Conservation (phyloP, 2,329 filamentous ascomycete species). For the Fonsecaea monophora region DNA sequence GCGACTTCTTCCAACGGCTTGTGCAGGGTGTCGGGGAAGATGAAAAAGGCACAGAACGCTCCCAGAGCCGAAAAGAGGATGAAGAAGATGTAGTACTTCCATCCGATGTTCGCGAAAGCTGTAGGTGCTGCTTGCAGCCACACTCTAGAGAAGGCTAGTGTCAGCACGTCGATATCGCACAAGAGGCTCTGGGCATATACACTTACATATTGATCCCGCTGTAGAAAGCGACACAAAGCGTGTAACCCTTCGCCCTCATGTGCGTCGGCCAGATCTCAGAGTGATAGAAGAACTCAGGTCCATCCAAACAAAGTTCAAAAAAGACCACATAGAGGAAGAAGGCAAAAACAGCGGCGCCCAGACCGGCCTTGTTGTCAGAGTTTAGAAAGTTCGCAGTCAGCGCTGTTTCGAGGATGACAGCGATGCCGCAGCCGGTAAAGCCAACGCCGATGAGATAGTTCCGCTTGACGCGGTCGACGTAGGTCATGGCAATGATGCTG, state of each 20-base stretch:
- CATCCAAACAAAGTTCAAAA: constrained; percentile 33
- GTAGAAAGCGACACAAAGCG: constrained; percentile 30
- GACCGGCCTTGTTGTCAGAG: constrained; percentile 19
- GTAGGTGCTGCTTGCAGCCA: constrained; percentile 36
- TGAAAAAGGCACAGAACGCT: background rate
- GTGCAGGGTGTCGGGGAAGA: constrained; percentile 12
- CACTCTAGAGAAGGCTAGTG: background rate
- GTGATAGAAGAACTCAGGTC: constrained; percentile 34
- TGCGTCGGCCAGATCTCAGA: constrained; percentile 39
- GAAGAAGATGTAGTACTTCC: constrained; percentile 23
- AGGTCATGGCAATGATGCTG: constrained; percentile 7
- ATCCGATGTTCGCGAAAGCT: constrained; percentile 35
- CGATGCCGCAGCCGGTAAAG: constrained; percentile 9
- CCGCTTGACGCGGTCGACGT: constrained; percentile 12
- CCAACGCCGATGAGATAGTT: constrained; percentile 7
- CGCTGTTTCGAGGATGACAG: constrained; percentile 21
- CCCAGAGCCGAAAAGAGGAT: constrained; percentile 11
- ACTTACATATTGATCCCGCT: constrained; percentile 29
- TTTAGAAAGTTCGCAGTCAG: constrained; percentile 8
- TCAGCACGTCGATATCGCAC: too few relatives aligned
- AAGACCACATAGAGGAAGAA: constrained; percentile 21
- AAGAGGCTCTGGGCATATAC: too few relatives aligned
- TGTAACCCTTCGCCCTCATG: constrained; percentile 36
- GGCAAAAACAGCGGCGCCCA: constrained; percentile 27
- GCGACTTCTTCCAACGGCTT: constrained; percentile 21